phyloP scores from a whole-genome alignment of 2,329 filamentous ascomycete genomes.

The Fusarium decemcellulare region DNA sequence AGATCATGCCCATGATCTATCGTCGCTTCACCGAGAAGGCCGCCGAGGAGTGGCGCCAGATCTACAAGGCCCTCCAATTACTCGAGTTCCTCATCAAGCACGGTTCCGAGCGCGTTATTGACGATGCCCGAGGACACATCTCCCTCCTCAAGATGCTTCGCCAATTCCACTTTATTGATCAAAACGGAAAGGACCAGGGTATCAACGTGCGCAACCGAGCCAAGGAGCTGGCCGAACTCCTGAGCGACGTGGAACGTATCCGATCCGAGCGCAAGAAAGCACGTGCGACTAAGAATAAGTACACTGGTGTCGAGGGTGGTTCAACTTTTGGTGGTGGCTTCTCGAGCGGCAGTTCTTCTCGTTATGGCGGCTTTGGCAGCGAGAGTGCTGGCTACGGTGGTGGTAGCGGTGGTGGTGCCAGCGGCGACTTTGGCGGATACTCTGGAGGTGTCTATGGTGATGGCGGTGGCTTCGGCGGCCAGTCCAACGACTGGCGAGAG shows the following conservation, averaged over 20 bases:
- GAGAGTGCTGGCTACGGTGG: slow-evolving; percentile 82
- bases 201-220: slow-evolving; percentile 97
- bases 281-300: slow-evolving; percentile 91
- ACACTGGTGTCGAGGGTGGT: slow-evolving; percentile 93
- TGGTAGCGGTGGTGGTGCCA: slow-evolving; percentile 48
- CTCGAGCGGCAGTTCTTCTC: slow-evolving; percentile 63
- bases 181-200: slow-evolving; percentile 98
- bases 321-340: slow-evolving; percentile 72
- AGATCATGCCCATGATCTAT: slow-evolving; percentile 99
- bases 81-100: slow-evolving; percentile 99
- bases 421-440: slow-evolving; percentile 68
- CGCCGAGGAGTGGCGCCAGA: slow-evolving; percentile 98
- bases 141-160: slow-evolving; percentile 98
- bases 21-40: slow-evolving; percentile 98
- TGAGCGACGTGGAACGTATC: slow-evolving; percentile 92
- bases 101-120: slow-evolving; percentile 96
- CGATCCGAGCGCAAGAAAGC: slow-evolving; percentile 90
- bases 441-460: slow-evolving; percentile 91
- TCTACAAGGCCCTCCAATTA: slow-evolving; percentile 97
- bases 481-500: slow-evolving; percentile 79
- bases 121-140: slow-evolving; percentile 95
- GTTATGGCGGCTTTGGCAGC: slow-evolving; percentile 94
- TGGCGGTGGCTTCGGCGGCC: slow-evolving; percentile 91
- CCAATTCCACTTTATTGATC: slow-evolving; percentile 97
- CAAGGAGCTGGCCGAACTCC: slow-evolving; percentile 94